phyloP scores from a whole-genome alignment of 257 asterid species.

The Leonotis leonurus region DNA sequence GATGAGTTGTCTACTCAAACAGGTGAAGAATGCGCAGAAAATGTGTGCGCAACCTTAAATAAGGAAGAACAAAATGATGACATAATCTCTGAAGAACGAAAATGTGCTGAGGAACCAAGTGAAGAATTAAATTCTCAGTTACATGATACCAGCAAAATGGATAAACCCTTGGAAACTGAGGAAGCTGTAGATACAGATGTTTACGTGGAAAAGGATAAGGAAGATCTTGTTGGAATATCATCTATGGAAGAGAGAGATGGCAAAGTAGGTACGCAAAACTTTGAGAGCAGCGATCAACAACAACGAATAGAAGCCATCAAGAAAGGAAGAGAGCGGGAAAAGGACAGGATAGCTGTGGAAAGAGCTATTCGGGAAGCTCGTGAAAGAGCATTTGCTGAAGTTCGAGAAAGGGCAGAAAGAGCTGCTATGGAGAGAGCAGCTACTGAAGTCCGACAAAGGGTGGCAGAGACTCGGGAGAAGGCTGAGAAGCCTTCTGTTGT shows the following conservation, averaged over 20 bases:
- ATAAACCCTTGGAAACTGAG: conserved; percentile 27
- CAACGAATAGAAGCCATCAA: conserved; percentile 55
- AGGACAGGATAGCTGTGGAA: conserved; percentile 74
- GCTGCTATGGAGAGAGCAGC: conserved; percentile 85
- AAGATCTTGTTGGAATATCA: conserved; percentile 16
- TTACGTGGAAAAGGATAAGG: conserved; percentile 25
- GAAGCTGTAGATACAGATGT: conserved; percentile 24
- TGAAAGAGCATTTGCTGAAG: conserved; percentile 95
- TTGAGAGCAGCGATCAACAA: conserved; percentile 29
- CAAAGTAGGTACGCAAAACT: conserved; percentile 30
- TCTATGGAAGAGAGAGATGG: conserved; percentile 29
- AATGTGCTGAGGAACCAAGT: conserved; percentile 23
- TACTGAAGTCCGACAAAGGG: conserved; percentile 69
- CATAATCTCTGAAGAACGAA: conserved; percentile 19
- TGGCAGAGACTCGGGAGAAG: conserved; percentile 66
- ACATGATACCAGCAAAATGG: conserved; percentile 22
- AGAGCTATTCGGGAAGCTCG: conserved; percentile 95
- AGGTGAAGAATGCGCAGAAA: conserved; percentile 31
- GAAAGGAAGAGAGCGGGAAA: conserved; percentile 70
- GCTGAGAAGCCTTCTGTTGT: conserved; percentile 41
- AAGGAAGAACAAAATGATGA: conserved; percentile 30
- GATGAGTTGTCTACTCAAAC: conserved; percentile 27
- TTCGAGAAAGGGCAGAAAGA: conserved; percentile 87
- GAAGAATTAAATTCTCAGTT: conserved; percentile 27
- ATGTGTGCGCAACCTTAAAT: conserved; percentile 17